phyloP scores from a whole-genome alignment of 371 early-diverging fungal species.

The Nematocida sp. region DNA sequence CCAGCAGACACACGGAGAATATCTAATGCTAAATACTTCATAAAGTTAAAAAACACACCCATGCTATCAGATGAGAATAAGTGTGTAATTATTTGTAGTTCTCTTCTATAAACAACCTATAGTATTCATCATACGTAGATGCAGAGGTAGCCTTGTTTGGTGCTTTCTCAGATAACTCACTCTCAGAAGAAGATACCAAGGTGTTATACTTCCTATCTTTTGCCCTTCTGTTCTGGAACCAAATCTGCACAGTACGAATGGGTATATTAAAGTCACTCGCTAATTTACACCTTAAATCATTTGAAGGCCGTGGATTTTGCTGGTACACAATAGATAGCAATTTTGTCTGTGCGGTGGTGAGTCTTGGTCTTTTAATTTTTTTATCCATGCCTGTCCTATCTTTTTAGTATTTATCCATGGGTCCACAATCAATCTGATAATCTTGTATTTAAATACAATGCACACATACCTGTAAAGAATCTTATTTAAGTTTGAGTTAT shows the following conservation, averaged over 20 bases:
- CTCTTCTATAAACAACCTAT: slow-evolving; percentile 1
- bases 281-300: slow-evolving; percentile 15
- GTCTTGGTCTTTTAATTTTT: slow-evolving; percentile 17
- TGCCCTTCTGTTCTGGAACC: slow-evolving; percentile 70
- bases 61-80: too few species aligned
- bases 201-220: slow-evolving; percentile 43
- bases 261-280: slow-evolving; percentile 57
- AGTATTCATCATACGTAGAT: slow-evolving; percentile 14
- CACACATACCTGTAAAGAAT: not conserved
- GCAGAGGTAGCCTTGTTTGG: not conserved
- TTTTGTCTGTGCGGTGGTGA: slow-evolving; percentile 20
- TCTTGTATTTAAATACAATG: not conserved
- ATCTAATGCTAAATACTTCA: too few species aligned
- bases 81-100: not conserved
- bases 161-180: not conserved
- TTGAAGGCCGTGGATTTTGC: slow-evolving; percentile 9
- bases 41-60: too few species aligned
- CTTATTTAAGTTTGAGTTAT: too few species aligned
- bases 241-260: slow-evolving; percentile 63
- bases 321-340: slow-evolving; percentile 34
- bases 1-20: too few species aligned
- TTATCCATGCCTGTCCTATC: not conserved
- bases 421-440: not conserved
- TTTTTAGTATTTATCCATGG: not conserved
- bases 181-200: not conserved